Evolutionary conservation across 805 yeast species (phyloP), one percentile per base, ranked within the genome.

Genomic region (Kodamaea nitidulidarum): DNA sequence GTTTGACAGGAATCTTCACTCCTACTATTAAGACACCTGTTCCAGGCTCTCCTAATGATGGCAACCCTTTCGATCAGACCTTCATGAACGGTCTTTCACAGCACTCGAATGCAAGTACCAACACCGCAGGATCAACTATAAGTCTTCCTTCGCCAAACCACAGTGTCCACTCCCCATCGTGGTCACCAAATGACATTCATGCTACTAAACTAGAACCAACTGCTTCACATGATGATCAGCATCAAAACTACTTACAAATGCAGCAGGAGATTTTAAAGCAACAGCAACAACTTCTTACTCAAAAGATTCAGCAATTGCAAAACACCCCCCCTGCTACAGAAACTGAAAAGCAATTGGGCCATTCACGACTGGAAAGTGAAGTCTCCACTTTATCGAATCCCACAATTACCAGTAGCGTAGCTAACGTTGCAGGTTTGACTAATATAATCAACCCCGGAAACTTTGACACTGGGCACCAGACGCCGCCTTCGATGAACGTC

Each of bases 231-330:
- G 51, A 51, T 38, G 44, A 45, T 25, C 63, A 61, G 35, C 73
- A 65, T 46, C 65, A 66, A 29, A 42, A 51, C 20, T 67, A 65
- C 43, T 51, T 67, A 33, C 54, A 56, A 41, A 51, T 63, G 33
- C 74, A 68, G 43, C 59, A 61, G 42, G 64, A 65, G 45, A 54
- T 59, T 26, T 52, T 68, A 47, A 52, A 50, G 31, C 67, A 64
- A 45, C 73, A 67, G 41, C 65, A 60, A 43, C 58, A 58, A 27
- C 44, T 63, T 26, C 45, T 65, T 40, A 30, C 31, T 29, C 39
- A 18, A 24, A 29, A 30, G 12, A 18, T 36, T 11, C 20, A 28
- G 17, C 24, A 30, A 15, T 31, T 37, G 28, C 38, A 35, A n/a
- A 31, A 24, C 6, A 30, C 32, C 3, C 15, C 32, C n/a, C 20